Evolutionary conservation across 495 filamentous ascomycete genomes (phyloP), one percentile per base, ranked within the genome.

Genomic region (Achaetomiella virescens): DNA sequence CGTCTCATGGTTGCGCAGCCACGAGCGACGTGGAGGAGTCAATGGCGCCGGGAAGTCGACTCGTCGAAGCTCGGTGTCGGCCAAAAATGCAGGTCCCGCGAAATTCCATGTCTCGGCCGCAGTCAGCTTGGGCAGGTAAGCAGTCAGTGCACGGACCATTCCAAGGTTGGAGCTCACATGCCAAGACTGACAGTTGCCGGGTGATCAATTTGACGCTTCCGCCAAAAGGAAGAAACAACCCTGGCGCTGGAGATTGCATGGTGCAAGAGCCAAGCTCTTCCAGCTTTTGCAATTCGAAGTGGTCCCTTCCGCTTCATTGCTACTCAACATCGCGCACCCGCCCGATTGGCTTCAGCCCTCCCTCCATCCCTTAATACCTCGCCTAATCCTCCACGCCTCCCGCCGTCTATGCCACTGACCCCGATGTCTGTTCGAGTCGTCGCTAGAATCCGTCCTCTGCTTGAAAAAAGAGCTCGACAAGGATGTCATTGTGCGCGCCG

Each of bases 401-500:
- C 22, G 25, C 55, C 33, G 17, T 49, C 29, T 49, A 6, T 55
- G n/a, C 29, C 38, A 42, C 35, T 56, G n/a, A 6, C 36, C n/a
- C 42, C 25, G 29, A 85, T 84, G 82, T 82, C 78, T 56, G 88
- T 96, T 22, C 83, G 90, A 48, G 91, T 97, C 49, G 86, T 97
- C 55, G 92, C 92, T 38, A 80, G 93, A 44, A 84, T 98, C 55
- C 83, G 93, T 52, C 93, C 93, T 20, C 83, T 96, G 46, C 81
- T 96, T 35, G 85, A 87, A 61, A 81, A n/a, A 83, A 37, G 93
- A 97, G 72, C 75, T 84, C 9, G 87, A 88, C 58, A 81, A 85
- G 64, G 92, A 98, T 69, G 77, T 85, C 62, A 95, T 98, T 62
- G 84, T 98, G 47, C 81, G 75, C 18, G 81, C 85, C 0, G 75